A percentile compares a stretch with the other conserved stretches of the same genome.
Evolutionary conservation across 176 grass and related monocot species (phyloP).

Genomic region (Thinopyrum elongatum): DNA sequence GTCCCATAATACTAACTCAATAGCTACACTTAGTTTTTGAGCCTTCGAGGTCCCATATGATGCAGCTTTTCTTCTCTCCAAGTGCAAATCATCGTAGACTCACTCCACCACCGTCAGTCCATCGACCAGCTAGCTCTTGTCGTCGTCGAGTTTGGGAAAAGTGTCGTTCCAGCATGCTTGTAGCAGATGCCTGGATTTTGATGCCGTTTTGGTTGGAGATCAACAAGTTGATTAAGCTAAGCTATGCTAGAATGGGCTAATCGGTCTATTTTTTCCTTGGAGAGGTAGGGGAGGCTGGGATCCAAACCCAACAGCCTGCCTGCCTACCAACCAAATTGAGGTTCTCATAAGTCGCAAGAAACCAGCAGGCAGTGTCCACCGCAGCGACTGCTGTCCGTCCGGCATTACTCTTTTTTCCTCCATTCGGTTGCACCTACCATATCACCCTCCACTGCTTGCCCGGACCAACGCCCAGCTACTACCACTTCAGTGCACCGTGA

Average conservation of each 20-base stretch:
- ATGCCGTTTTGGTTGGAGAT: background rate
- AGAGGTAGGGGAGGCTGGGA: background rate
- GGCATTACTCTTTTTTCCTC: background rate
- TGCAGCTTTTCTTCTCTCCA: background rate
- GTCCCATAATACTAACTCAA: no score
- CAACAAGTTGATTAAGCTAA: background rate
- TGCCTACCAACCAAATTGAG: background rate
- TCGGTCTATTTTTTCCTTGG: background rate
- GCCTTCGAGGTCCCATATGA: background rate
- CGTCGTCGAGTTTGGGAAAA: background rate
- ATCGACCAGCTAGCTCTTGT: background rate
- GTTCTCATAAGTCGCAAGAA: background rate
- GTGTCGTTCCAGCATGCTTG: background rate
- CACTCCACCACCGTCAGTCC: background rate
- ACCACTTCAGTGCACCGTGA: background rate
- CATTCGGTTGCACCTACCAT: slow-evolving; percentile 30
- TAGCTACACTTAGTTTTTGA: no score
- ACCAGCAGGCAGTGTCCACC: slow-evolving; percentile 1
- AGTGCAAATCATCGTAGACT: background rate
- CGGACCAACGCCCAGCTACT: background rate
- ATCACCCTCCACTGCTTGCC: background rate
- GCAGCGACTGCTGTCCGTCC: background rate
- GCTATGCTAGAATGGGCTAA: background rate
- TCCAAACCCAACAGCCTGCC: background rate
- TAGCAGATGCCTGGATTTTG: background rate